Evolutionary conservation across 331 rosid species (phyloP).

Genomic region (Malus hybrid): DNA sequence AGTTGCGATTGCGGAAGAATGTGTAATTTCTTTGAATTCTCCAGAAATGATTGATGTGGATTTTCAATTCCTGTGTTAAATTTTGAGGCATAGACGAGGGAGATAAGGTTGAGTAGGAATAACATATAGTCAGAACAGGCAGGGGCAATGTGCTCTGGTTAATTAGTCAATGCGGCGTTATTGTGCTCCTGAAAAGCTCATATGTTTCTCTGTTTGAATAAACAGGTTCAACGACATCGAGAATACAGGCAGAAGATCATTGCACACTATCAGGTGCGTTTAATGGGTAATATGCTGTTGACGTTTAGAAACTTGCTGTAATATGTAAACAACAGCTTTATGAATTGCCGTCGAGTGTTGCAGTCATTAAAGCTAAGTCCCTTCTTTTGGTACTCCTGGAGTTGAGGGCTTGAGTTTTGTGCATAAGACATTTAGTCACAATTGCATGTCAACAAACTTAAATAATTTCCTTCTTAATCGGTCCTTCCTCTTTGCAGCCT

Average conservation of each 20-base stretch:
- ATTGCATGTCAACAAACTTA: constrained; percentile 2
- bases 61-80: not conserved
- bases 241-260: constrained; percentile 70
- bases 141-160: not conserved
- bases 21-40: not conserved
- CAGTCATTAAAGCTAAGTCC: not conserved
- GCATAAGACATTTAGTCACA: not conserved
- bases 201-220: constrained; percentile 14
- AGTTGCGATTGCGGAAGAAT: not conserved
- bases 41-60: not conserved
- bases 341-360: not conserved
- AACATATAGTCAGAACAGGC: not conserved
- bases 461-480: constrained; percentile 5
- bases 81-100: not conserved
- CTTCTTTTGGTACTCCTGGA: not conserved
- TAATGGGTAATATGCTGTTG: not conserved
- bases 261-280: constrained; percentile 54
- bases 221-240: constrained; percentile 70
- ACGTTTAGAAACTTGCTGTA: not conserved
- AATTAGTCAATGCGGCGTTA: not conserved
- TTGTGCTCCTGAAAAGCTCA: not conserved
- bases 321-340: not conserved
- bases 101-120: not conserved
- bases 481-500: constrained; percentile 43
- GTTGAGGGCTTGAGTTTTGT: not conserved